A percentile compares a stretch with the other conserved stretches of the same genome.
Evolutionary conservation across 1,284 basidiomycete species (phyloP).

Genomic region (Waitea zeae): DNA sequence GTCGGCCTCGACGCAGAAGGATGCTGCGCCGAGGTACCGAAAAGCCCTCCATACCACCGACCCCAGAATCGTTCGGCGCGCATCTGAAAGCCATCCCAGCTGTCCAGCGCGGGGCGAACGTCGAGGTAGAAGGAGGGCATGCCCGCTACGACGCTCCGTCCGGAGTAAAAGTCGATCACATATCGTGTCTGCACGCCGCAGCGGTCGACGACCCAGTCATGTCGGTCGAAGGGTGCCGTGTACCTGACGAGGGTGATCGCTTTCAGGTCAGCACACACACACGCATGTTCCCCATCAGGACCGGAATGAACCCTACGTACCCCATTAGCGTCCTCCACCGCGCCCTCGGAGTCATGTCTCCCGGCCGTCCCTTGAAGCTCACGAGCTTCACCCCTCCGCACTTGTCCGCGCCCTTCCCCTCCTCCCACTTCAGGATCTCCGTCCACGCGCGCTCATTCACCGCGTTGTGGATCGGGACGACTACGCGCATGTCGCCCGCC

Average conservation of each 20-base stretch:
- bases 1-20: background rate
- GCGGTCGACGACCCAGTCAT: slow-evolving; percentile 94
- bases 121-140: slow-evolving; percentile 82
- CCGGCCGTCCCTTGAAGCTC: slow-evolving; percentile 72
- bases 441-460: slow-evolving; percentile 96
- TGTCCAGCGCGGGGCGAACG: slow-evolving; percentile 85
- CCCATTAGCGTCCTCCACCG: slow-evolving; percentile 72
- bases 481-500: slow-evolving; percentile 79
- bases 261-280: slow-evolving; percentile 1
- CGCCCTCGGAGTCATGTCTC: slow-evolving; percentile 66
- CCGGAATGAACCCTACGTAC: slow-evolving; percentile 28
- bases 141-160: slow-evolving; percentile 32
- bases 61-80: slow-evolving; percentile 34
- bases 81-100: slow-evolving; percentile 80
- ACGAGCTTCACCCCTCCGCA: slow-evolving; percentile 79
- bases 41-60: slow-evolving; percentile 18
- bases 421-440: slow-evolving; percentile 85
- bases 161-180: slow-evolving; percentile 97
- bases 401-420: slow-evolving; percentile 53
- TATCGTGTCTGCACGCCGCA: slow-evolving; percentile 83
- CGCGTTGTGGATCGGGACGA: slow-evolving; percentile 98
- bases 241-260: slow-evolving; percentile 50
- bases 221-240: slow-evolving; percentile 86
- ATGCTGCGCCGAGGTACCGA: slow-evolving; percentile 4
- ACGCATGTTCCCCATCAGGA: background rate